Base-by-base conservation (phyloP, 2,329 filamentous ascomycete species). In the Fusarium secorum region DNA sequence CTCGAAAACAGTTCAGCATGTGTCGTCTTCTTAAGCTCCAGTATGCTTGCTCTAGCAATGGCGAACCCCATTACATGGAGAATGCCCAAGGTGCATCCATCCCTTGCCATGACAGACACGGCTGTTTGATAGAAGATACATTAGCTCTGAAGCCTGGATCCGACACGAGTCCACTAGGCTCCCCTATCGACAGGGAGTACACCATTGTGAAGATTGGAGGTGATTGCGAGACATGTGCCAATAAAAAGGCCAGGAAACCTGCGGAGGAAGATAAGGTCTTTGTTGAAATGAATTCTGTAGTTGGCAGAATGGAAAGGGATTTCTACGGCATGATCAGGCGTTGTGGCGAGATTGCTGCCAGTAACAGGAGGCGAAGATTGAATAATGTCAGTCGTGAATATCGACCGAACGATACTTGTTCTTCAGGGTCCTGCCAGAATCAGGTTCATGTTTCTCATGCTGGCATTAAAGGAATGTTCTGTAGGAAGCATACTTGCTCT, bases 401-500 rank as follows among this genome's bases (percentile, higher is more conserved):
- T 15, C 42, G 24, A 1, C 36, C 32, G 7, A 41, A 53, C 13
- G n/a, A 20, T 11, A 30, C 38, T n/a, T 74, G 71, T 24, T 45
- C 61, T 20, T 65, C 59, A 13, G 64, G 61, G 11, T 13, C 9
- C 4, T 74, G 73, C 32, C 22, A 20, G 5, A 22, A 24, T 3
- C 18, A 24, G 0, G 52, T 58, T 5, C 7, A 35, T 8, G 15
- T 59, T 11, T 64, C 41, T 42, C 11, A 8, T 2, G 36, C 62
- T 26, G 69, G 64, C 4, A 44, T 35, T 1, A 36, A 26, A 7
- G 71, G 69, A 4, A 17, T 56, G 13, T 76, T 72, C 30, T 76
- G 74, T 45, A 26, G 54, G 48, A 48, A 36, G 7, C 73, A 76
- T 20, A 72, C 67, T 2, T 76, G 74, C 46, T 58, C 55, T 11